These are phyloP conservation scores for Fusarium floridanum DNA, from an alignment of 2,329 filamentous ascomycete species.

Conservation along the genomic window DNA sequence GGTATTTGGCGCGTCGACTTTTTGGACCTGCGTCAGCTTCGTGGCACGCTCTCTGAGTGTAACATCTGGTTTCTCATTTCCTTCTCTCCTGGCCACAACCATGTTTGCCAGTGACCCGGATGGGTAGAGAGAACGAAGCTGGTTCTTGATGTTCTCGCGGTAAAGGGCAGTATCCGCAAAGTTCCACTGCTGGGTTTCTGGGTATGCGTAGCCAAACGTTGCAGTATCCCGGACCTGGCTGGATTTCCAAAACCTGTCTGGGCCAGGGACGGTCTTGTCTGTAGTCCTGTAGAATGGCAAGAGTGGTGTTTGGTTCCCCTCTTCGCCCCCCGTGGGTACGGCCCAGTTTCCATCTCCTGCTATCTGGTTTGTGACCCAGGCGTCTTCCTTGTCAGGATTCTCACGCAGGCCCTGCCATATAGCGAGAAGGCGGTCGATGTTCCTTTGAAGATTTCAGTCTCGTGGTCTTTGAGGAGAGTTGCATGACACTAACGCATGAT, in stretches of 20 bases:
- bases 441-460: not conserved
- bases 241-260: slow-evolving; percentile 8
- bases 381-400: not conserved
- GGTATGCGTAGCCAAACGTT: slow-evolving; percentile 22
- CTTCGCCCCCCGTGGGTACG: not conserved
- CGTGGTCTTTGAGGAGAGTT: no score
- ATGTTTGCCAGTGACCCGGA: not conserved
- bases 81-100: not conserved
- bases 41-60: not conserved
- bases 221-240: slow-evolving; percentile 14
- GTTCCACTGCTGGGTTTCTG: slow-evolving; percentile 9
- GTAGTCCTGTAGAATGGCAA: slow-evolving; percentile 16
- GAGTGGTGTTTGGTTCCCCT: slow-evolving; percentile 5
- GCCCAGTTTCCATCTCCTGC: not conserved
- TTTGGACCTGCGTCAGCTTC: not conserved
- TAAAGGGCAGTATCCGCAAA: not conserved
- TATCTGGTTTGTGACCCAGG: not conserved
- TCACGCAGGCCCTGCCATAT: not conserved
- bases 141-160: not conserved
- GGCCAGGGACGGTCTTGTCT: not conserved
- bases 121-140: slow-evolving; percentile 3
- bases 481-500: not conserved
- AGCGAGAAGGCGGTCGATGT: not conserved
- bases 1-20: not conserved
- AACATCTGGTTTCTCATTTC: not conserved